These are phyloP conservation scores for Hemerocallis citrina DNA, from an alignment of 106 monocot species.

Conservation along the genomic window DNA sequence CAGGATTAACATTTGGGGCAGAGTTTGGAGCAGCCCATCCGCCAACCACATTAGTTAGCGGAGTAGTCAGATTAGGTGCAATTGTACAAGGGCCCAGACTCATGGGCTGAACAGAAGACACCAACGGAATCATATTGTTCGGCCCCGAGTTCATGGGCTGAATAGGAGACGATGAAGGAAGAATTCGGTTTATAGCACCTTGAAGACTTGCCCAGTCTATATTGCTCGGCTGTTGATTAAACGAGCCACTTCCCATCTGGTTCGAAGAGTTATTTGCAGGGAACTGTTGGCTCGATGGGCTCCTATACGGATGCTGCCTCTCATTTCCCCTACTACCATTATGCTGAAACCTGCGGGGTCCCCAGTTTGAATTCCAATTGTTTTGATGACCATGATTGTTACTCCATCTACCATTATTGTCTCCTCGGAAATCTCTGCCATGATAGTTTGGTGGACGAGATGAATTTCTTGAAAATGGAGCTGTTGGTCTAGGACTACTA, in stretches of 20 bases:
- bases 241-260: slow-evolving; percentile 10
- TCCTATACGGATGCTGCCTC: slow-evolving; percentile 14
- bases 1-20: slow-evolving; percentile 5
- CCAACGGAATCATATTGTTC: background rate
- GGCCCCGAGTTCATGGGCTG: slow-evolving; percentile 2
- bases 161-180: slow-evolving; percentile 1
- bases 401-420: slow-evolving; percentile 9
- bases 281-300: slow-evolving; percentile 14
- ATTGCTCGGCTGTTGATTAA: slow-evolving; percentile 10
- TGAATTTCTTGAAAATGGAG: slow-evolving; percentile 8
- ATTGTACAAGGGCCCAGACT: too few relatives aligned
- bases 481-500: slow-evolving; percentile 1
- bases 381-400: slow-evolving; percentile 4
- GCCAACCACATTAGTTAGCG: background rate
- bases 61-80: background rate
- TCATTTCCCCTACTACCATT: slow-evolving; percentile 10
- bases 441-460: slow-evolving; percentile 6
- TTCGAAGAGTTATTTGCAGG: slow-evolving; percentile 17
- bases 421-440: background rate
- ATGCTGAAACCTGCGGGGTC: background rate
- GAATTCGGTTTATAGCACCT: slow-evolving; percentile 4
- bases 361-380: slow-evolving; percentile 8
- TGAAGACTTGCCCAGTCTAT: slow-evolving; percentile 10
- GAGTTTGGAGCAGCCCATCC: slow-evolving; percentile 9
- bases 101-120: background rate